Evolutionary conservation across 192 early-diverging fungal genomes (phyloP).

Genomic region (Entomortierella chlamydospora): DNA sequence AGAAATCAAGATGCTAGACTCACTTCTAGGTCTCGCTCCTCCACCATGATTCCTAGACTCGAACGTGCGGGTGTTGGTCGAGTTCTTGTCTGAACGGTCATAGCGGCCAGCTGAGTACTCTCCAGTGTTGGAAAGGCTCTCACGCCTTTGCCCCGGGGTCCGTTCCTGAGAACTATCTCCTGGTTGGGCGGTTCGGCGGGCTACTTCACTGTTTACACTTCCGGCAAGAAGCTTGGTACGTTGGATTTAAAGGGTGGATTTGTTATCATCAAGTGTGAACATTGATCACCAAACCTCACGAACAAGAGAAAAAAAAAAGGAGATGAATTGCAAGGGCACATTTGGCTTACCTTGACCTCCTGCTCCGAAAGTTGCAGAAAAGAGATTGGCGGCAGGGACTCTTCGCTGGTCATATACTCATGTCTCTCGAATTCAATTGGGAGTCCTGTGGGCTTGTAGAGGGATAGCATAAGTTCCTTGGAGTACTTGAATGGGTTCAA

Average conservation of each 20-base stretch:
- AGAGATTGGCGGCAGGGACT: slow-evolving; percentile 70
- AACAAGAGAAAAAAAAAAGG: neutral
- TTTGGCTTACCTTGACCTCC: slow-evolving; percentile 64
- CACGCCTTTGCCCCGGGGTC: slow-evolving; percentile 34
- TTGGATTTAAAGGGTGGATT: neutral
- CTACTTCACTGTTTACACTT: slow-evolving; percentile 52
- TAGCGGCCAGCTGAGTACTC: slow-evolving; percentile 31
- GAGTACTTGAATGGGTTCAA: slow-evolving; percentile 75
- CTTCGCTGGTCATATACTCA: slow-evolving; percentile 72
- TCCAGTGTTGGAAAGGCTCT: slow-evolving; percentile 38
- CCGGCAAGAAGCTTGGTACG: slow-evolving; percentile 38
- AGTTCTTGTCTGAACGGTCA: slow-evolving; percentile 41
- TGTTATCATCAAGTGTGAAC: neutral
- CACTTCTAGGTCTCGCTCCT: slow-evolving; percentile 33
- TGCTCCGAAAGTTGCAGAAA: slow-evolving; percentile 65
- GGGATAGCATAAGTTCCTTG: slow-evolving; percentile 78
- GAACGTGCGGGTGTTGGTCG: slow-evolving; percentile 19
- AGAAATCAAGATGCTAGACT: neutral
- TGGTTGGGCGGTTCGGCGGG: slow-evolving; percentile 37
- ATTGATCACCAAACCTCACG: too few species aligned
- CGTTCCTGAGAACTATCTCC: slow-evolving; percentile 34
- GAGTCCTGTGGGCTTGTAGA: slow-evolving; percentile 71
- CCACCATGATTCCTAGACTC: slow-evolving; percentile 36
- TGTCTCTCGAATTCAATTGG: slow-evolving; percentile 73
- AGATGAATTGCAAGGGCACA: neutral